Base-by-base conservation (phyloP, 2,329 filamentous ascomycete species). In the Dendryphion nanum region DNA sequence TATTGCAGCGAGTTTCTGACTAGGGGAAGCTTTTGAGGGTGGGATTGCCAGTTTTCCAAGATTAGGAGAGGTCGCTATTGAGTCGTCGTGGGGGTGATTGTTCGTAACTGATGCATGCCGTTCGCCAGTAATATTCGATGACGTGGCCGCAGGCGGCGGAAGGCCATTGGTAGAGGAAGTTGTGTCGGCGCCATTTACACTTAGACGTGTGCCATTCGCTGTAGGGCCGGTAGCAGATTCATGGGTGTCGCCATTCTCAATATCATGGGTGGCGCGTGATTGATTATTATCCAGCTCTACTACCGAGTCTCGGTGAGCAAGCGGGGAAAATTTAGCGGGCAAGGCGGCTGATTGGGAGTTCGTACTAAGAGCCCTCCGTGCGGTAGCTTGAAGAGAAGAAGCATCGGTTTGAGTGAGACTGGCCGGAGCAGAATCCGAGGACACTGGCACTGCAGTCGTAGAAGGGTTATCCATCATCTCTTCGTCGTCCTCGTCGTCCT, bases 401-500 rank as follows among this genome's bases (percentile, higher is more conserved):
- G 28, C 32, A 14, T 42, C 42, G n/a, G 46, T 19, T 4, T 36
- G 33, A 40, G 6, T 41, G 46, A 14, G 29, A 23, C n/a, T 28
- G 35, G n/a, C n/a, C n/a, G n/a, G n/a, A 6, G 43, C 40, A 14
- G 35, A 29, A 18, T 31, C 33, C 12, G 40, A 33, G 10, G 36
- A 26, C 29, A 40, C 31, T 12, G 40, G 33, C 37, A 47, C 38
- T 10, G 40, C 41, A 20, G 40, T 42, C 26, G 42, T 40, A 10
- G 48, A 47, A 6, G 46, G 48, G 16, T 50, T 51, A 16, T 57
- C 53, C 56, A 61, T 58, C 14, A 59, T 65, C 44, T 72, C 69
- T 45, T 70, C 68, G 31, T 72, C 67, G 12, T 70, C 67, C 29
- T 71, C 67, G 29, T 30, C 29, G 29, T 8, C 10, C 10, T 30